phyloP scores from a whole-genome alignment of 2,329 filamentous ascomycete genomes.

The Paracoccidioides lutzii region DNA sequence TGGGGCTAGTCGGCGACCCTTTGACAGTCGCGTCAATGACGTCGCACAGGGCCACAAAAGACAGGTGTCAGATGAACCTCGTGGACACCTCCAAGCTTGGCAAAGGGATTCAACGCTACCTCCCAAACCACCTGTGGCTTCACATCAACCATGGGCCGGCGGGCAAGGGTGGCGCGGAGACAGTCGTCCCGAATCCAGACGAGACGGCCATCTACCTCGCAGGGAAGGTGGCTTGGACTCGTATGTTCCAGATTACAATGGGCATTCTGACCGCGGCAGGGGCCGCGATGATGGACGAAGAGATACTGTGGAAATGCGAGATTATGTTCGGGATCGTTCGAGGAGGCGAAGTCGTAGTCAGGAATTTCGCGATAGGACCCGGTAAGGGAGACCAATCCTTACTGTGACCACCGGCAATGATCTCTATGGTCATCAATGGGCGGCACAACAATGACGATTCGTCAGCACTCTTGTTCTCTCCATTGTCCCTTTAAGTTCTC shows the following conservation, averaged over 20 bases:
- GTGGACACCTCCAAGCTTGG: constrained; percentile 16
- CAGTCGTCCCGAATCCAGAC: constrained; percentile 18
- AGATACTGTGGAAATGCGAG: constrained; percentile 16
- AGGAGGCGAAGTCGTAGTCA: constrained; percentile 29
- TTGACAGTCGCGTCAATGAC: constrained; percentile 17
- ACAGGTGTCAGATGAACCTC: constrained; percentile 14
- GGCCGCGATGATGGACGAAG: constrained; percentile 15
- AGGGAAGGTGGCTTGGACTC: constrained; percentile 21
- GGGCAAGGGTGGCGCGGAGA: constrained; percentile 18
- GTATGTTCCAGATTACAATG: constrained; percentile 25
- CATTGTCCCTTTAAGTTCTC: not conserved
- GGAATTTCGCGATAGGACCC: constrained; percentile 15
- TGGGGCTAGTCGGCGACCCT: constrained; percentile 16
- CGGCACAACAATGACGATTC: not conserved
- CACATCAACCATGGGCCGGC: constrained; percentile 19
- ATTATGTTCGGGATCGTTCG: constrained; percentile 9
- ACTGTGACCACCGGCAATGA: constrained; percentile 17
- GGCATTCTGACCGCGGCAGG: constrained; percentile 14
- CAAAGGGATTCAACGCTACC: constrained; percentile 24
- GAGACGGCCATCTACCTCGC: constrained; percentile 19
- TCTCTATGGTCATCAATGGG: not conserved
- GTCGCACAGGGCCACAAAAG: constrained; percentile 11
- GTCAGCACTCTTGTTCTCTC: not conserved
- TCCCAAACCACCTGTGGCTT: constrained; percentile 24
- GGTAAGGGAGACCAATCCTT: constrained; percentile 8